These are phyloP conservation scores for Cymbopogon flexuosus DNA, from an alignment of 202 grass and related monocot genomes.

Conservation along the genomic window DNA sequence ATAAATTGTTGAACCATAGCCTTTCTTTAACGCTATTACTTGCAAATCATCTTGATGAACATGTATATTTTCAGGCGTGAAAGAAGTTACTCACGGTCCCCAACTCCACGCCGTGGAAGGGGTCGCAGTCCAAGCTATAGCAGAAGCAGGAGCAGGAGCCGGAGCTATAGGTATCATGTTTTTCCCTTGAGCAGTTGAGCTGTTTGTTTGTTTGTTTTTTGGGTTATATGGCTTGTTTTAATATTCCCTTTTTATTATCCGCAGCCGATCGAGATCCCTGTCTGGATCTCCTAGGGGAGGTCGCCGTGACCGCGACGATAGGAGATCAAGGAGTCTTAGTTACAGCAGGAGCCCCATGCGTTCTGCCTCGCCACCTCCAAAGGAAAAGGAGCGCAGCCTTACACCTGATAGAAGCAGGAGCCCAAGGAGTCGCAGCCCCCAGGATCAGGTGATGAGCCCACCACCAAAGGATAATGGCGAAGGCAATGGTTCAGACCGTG, in stretches of 20 bases:
- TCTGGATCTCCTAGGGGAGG: slow-evolving; percentile 63
- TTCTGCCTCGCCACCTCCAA: slow-evolving; percentile 40
- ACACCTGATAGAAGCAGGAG: slow-evolving; percentile 57
- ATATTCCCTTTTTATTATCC: neutral
- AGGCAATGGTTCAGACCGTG: slow-evolving; percentile 40
- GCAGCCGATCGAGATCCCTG: slow-evolving; percentile 47
- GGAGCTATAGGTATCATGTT: slow-evolving; percentile 59
- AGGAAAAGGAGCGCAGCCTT: slow-evolving; percentile 46
- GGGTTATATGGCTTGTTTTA: neutral
- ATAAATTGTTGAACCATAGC: neutral
- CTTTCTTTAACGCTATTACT: neutral
- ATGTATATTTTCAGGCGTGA: slow-evolving; percentile 48
- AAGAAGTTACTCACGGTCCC: slow-evolving; percentile 70
- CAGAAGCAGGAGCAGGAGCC: slow-evolving; percentile 57
- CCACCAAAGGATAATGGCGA: slow-evolving; percentile 45
- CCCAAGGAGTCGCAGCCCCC: slow-evolving; percentile 44
- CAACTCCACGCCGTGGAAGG: slow-evolving; percentile 59
- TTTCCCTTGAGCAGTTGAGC: neutral
- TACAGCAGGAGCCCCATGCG: slow-evolving; percentile 74
- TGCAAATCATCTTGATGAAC: neutral
- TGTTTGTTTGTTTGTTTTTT: neutral
- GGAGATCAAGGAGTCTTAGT: slow-evolving; percentile 69
- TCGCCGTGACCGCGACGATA: slow-evolving; percentile 36
- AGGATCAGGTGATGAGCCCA: slow-evolving; percentile 34
- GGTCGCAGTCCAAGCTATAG: slow-evolving; percentile 72